phyloP scores from a whole-genome alignment of 2,329 filamentous ascomycete genomes.

The Diaporthe citriasiana region DNA sequence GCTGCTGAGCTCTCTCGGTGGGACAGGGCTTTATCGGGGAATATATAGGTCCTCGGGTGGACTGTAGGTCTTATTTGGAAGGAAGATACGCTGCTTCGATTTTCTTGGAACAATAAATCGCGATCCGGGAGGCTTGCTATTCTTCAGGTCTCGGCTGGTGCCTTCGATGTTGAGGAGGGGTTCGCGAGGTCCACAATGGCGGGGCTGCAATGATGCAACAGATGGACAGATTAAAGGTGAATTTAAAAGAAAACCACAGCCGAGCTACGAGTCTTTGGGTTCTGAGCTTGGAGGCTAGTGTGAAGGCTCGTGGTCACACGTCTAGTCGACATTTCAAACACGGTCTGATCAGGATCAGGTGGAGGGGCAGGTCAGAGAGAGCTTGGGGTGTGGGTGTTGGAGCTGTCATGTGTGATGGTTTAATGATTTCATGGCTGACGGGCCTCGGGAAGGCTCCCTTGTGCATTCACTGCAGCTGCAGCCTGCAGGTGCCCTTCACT shows the following conservation, averaged over 20 bases:
- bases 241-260: neutral
- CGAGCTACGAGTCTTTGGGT: neutral
- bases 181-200: conserved; percentile 25
- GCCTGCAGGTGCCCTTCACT: conserved; percentile 11
- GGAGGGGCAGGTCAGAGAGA: neutral
- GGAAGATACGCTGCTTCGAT: neutral
- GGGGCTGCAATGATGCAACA: conserved; percentile 37
- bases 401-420: conserved; percentile 30
- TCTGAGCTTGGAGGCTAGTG: neutral
- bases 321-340: neutral
- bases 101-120: neutral
- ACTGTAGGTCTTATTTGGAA: neutral
- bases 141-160: neutral
- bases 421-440: conserved; percentile 13
- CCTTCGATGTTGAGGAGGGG: conserved; percentile 17
- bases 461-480: conserved; percentile 5
- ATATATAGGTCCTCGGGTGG: neutral
- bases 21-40: neutral
- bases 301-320: conserved; percentile 2
- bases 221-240: neutral
- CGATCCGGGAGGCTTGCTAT: neutral
- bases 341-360: conserved; percentile 24
- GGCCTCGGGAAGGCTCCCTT: neutral
- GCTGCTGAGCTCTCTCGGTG: neutral
- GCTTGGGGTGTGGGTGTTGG: neutral